Conservation (phyloP, 805 yeast species). For the Schizosaccharomyces osmophilus region DNA sequence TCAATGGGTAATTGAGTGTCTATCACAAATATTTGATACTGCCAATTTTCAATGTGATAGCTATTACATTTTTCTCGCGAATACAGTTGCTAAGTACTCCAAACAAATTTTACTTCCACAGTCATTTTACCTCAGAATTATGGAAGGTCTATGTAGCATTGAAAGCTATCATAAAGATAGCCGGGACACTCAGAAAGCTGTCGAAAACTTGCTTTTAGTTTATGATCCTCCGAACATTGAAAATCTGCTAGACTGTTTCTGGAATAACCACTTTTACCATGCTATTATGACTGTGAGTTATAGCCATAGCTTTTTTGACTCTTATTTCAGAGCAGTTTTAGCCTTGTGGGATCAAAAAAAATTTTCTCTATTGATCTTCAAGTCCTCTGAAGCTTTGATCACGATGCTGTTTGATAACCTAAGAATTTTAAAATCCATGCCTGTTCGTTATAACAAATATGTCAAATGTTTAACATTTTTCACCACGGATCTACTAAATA, state of each 20-base stretch:
- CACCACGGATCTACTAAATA: not conserved
- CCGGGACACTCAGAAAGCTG: not conserved
- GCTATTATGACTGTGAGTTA: not conserved
- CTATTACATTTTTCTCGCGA: not conserved
- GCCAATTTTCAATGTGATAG: not conserved
- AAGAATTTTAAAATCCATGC: not conserved
- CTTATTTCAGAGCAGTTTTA: not conserved
- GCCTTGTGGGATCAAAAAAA: not conserved
- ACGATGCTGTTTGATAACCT: not conserved
- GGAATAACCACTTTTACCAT: not conserved
- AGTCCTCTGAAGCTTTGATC: not conserved
- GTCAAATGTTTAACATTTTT: not conserved
- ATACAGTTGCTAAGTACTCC: not conserved
- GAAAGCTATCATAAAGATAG: not conserved
- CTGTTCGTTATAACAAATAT: not conserved
- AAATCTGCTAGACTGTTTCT: not conserved
- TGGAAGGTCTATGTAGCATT: not conserved
- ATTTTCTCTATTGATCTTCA: not conserved
- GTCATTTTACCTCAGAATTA: not conserved
- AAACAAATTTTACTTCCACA: not conserved
- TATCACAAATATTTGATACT: not conserved
- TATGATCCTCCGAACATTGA: not conserved
- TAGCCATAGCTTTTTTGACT: not conserved
- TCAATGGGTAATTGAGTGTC: not conserved
- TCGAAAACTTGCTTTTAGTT: not conserved